Evolutionary conservation across 164 flowering plant species (phyloP), one percentile per base, ranked within the genome.

Genomic region (Euptelea pleiosperma): DNA sequence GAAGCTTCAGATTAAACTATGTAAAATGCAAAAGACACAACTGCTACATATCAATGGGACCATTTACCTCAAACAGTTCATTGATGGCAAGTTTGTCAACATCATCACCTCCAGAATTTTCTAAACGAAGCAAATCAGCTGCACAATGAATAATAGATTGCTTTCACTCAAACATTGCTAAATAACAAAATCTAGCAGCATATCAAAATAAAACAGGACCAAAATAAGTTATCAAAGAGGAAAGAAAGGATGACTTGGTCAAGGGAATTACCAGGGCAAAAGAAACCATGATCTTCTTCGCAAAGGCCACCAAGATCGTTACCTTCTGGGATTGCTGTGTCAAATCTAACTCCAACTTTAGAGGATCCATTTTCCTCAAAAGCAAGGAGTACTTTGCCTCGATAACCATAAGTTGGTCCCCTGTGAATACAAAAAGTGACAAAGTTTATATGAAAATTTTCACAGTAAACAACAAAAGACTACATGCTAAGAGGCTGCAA

Each of bases 321-420:
- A 52, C 96, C 98, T 14, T 84, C 93, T 10, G 82, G 77, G 47
- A 92, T 73, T 29, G 87, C 46, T 64, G 55, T 81, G 67, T 89
- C 98, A 75, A 89, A 89, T 75, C 86, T 89, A 55, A 92, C 95
- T 40, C 96, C 98, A 69, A 89, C 69, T 70, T 89, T 92, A 9
- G 96, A 79, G 22, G 80, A 74, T 28, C 70, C 79, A 69, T 91
- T 92, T 42, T 73, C 92, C 68, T 87, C 89, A 75, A 85, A 86
- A 34, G 89, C 57, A 65, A 85, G 86, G 19, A 82, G 62, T 41
- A 91, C 92, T 68, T 77, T 77, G 21, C 98, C 98, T 52, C 75
- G 75, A 68, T 50, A 72, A 57, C 98, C 98, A 77, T 61, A 52
- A 6, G 72, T 18, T 11, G 98, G 98, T 18, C 95, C 95, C 77